Conservation (phyloP, 768 basidiomycete genomes). For the Lentinula raphanica region DNA sequence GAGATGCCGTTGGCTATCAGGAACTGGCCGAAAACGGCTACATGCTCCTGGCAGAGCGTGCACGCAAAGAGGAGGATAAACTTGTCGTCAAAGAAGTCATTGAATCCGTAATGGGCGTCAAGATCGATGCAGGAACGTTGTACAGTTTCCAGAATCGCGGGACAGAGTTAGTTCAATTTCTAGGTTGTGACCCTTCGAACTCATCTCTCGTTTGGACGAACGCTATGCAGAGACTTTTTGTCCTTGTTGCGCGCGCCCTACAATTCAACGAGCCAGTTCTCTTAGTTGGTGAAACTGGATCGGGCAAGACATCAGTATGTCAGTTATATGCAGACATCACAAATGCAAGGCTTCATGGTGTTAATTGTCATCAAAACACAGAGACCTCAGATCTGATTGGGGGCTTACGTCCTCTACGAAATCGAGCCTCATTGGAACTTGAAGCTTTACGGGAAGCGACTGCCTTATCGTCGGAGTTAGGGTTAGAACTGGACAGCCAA, state of each 20-base stretch:
- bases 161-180: constrained; percentile 37
- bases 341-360: constrained; percentile 53
- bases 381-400: constrained; percentile 97
- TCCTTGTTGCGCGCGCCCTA: constrained; percentile 78
- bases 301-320: constrained; percentile 96
- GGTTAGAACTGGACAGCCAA: constrained; percentile 24
- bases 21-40: constrained; percentile 94
- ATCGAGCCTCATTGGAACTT: constrained; percentile 52
- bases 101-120: constrained; percentile 83
- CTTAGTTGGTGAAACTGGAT: constrained; percentile 95
- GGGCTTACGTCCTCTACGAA: constrained; percentile 83
- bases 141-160: constrained; percentile 52
- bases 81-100: constrained; percentile 87
- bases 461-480: constrained; percentile 35
- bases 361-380: constrained; percentile 98
- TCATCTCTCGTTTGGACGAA: constrained; percentile 82
- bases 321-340: constrained; percentile 76
- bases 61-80: constrained; percentile 82
- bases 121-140: constrained; percentile 64
- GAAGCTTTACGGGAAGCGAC: constrained; percentile 42
- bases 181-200: constrained; percentile 50
- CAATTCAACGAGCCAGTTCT: constrained; percentile 91
- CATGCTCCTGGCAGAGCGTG: constrained; percentile 93
- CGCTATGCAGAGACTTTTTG: constrained; percentile 87
- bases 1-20: constrained; percentile 85